Conservation (phyloP, 805 yeast species). For the Zygotorulaspora danielsina region DNA sequence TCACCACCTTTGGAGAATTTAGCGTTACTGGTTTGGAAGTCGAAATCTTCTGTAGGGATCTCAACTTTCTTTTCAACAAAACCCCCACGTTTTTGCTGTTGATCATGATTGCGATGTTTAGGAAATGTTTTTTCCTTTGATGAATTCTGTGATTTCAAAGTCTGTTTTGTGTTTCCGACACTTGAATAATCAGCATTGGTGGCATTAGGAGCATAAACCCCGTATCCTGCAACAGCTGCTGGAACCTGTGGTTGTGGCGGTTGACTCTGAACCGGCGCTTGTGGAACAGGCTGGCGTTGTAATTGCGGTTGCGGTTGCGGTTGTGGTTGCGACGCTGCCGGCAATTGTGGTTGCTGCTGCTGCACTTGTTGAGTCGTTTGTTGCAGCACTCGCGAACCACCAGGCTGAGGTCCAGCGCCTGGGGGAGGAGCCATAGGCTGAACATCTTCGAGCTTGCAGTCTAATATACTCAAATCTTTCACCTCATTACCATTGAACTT, state of each 20-base stretch:
- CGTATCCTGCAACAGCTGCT: constrained; percentile 36
- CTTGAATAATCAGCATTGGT: background rate
- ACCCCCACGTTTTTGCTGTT: constrained; percentile 11
- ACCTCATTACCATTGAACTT: constrained; percentile 91
- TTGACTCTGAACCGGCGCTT: constrained; percentile 3
- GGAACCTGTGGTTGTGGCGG: constrained; percentile 24
- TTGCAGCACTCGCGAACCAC: constrained; percentile 3
- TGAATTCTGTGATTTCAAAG: constrained; percentile 1
- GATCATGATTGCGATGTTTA: constrained; percentile 2
- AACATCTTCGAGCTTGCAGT: constrained; percentile 60
- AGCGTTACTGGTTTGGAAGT: constrained; percentile 70
- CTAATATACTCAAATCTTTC: constrained; percentile 80
- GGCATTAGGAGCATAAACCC: constrained; percentile 32
- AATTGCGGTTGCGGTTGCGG: background rate
- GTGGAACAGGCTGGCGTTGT: background rate
- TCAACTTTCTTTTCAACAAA: constrained; percentile 25
- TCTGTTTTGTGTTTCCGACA: constrained; percentile 1
- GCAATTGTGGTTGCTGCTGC: constrained; percentile 2
- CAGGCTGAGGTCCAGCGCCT: constrained; percentile 13
- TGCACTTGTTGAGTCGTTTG: background rate
- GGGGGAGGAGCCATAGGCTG: constrained; percentile 42
- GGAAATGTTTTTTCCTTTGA: constrained; percentile 1
- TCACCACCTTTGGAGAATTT: constrained; percentile 55
- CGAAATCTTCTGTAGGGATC: constrained; percentile 59
- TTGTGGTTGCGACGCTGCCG: constrained; percentile 9